Evolutionary conservation across 2,329 filamentous ascomycete genomes (phyloP).

Genomic region (Aspergillus sergii): DNA sequence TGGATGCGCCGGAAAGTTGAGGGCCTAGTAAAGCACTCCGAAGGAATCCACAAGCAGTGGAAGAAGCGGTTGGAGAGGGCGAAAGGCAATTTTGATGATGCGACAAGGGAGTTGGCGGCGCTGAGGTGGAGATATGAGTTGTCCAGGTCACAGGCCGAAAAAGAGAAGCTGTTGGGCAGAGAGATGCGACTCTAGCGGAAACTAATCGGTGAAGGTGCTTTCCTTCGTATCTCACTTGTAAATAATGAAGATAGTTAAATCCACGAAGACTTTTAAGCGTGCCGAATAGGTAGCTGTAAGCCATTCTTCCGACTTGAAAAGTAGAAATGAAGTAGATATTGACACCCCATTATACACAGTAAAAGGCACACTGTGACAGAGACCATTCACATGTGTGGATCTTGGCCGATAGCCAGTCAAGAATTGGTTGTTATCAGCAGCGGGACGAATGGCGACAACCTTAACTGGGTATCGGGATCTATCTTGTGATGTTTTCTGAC

Average conservation of each 20-base stretch:
- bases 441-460: conserved; percentile 9
- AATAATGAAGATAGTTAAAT: background rate
- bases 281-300: background rate
- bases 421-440: conserved; percentile 6
- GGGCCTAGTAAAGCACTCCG: conserved; percentile 19
- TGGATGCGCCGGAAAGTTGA: conserved; percentile 26
- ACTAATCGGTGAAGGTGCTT: background rate
- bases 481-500: background rate
- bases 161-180: background rate
- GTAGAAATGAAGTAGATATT: background rate
- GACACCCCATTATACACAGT: background rate
- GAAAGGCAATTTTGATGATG: background rate
- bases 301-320: background rate
- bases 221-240: background rate
- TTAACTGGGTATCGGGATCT: background rate
- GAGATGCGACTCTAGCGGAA: background rate
- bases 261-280: background rate
- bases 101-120: background rate
- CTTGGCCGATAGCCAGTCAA: conserved; percentile 1
- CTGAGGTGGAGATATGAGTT: background rate
- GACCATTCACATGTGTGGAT: conserved; percentile 10
- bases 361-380: background rate
- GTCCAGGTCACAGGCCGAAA: background rate
- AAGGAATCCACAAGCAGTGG: conserved; percentile 20
- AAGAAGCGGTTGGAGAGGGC: conserved; percentile 8